phyloP scores from a whole-genome alignment of 129 eudicot genomes.

The Flaveria bidentis region DNA sequence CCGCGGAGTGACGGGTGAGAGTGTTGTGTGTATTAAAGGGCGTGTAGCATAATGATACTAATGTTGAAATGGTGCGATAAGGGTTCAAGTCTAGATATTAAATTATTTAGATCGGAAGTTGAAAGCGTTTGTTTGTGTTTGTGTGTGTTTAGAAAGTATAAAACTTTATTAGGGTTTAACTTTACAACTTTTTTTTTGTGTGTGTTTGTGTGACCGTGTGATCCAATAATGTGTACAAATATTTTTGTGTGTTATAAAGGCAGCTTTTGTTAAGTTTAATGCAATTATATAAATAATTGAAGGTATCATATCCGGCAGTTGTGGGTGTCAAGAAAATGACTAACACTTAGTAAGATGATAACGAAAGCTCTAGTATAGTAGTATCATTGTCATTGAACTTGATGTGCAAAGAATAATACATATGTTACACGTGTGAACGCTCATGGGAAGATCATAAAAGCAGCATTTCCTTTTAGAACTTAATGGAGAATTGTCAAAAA shows the following conservation, averaged over 20 bases:
- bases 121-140: neutral
- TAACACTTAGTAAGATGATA: neutral
- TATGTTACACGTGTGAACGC: neutral
- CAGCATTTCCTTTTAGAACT: neutral
- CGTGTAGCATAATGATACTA: no score
- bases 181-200: neutral
- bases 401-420: neutral
- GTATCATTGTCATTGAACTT: neutral
- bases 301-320: neutral
- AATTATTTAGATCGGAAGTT: no score
- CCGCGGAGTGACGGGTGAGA: neutral
- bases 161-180: neutral
- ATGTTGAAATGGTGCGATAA: no score
- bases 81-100: no score
- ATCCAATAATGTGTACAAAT: no score
- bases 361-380: neutral
- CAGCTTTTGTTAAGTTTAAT: neutral
- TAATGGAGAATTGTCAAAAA: no score
- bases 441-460: neutral
- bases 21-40: no score
- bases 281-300: neutral
- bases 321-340: neutral
- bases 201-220: no score
- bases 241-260: neutral
- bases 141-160: neutral